Conservation (phyloP, 73 alveolate genomes). For the Stentor coeruleus region DNA sequence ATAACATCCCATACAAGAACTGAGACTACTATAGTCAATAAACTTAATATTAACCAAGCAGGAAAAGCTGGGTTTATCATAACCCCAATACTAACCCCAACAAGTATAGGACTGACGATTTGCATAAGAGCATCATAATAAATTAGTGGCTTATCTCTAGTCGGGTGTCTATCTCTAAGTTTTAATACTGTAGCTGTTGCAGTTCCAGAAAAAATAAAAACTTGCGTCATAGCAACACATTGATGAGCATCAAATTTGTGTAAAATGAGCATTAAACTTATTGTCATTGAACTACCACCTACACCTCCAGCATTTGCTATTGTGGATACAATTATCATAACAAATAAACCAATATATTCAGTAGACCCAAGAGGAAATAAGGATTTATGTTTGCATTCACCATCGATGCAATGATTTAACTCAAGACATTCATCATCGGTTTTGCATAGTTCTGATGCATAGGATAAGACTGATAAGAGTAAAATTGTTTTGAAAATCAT, state of each 20-base stretch:
- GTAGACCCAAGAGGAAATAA: neutral
- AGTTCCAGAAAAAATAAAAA: neutral
- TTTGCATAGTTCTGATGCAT: neutral
- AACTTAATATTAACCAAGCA: neutral
- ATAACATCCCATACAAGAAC: too few species aligned
- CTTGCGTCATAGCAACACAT: neutral
- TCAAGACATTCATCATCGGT: neutral
- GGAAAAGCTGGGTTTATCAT: neutral
- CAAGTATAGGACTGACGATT: neutral
- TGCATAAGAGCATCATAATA: neutral
- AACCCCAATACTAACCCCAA: neutral
- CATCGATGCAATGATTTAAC: neutral
- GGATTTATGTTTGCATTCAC: neutral
- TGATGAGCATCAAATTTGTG: neutral
- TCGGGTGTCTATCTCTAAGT: conserved; percentile 11
- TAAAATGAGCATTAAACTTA: neutral
- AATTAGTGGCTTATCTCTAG: conserved; percentile 21
- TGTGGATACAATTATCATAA: neutral
- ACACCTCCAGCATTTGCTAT: conserved; percentile 6
- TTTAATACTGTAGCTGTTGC: neutral
- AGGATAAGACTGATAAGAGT: too few species aligned
- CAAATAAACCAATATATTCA: neutral
- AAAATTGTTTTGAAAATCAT: too few species aligned
- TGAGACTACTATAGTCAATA: conserved; percentile 3
- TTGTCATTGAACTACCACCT: conserved; percentile 3